These are phyloP conservation scores for Aspergillus bertholletiae DNA, from an alignment of 495 filamentous ascomycete species.

Conservation along the genomic window DNA sequence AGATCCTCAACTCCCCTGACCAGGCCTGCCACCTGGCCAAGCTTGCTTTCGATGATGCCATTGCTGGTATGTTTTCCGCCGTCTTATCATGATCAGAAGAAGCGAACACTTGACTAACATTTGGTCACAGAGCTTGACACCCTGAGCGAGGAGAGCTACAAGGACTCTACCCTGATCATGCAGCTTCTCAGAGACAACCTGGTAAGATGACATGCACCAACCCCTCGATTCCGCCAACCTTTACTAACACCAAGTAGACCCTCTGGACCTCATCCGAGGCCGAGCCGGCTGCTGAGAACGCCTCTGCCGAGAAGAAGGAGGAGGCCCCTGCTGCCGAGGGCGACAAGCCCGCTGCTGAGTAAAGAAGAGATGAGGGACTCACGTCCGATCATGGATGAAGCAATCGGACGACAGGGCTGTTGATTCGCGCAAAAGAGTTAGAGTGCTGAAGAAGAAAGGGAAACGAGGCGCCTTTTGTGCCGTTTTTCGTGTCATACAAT, in stretches of 20 bases:
- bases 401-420: conserved; percentile 7
- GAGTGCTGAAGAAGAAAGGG: conserved; percentile 7
- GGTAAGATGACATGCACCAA: conserved; percentile 54
- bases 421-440: conserved; percentile 8
- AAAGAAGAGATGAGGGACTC: conserved; percentile 41
- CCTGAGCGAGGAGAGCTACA: conserved; percentile 99
- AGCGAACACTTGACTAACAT: conserved; percentile 14
- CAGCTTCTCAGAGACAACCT: conserved; percentile 98
- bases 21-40: conserved; percentile 99
- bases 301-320: conserved; percentile 58
- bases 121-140: conserved; percentile 84
- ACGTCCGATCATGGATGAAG: conserved; percentile 23
- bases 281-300: conserved; percentile 61
- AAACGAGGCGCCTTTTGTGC: conserved; percentile 4
- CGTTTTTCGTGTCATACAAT: conserved; percentile 7
- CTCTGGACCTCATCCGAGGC: conserved; percentile 99
- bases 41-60: conserved; percentile 98
- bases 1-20: conserved; percentile 98
- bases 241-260: conserved; percentile 58
- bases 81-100: not conserved
- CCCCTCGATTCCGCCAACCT: not conserved
- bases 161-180: conserved; percentile 99
- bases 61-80: conserved; percentile 69
- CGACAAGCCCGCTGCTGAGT: conserved; percentile 57
- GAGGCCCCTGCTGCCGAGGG: conserved; percentile 53